Evolutionary conservation across 2,329 filamentous ascomycete species (phyloP).

Genomic region (Beauveria asiatica): DNA sequence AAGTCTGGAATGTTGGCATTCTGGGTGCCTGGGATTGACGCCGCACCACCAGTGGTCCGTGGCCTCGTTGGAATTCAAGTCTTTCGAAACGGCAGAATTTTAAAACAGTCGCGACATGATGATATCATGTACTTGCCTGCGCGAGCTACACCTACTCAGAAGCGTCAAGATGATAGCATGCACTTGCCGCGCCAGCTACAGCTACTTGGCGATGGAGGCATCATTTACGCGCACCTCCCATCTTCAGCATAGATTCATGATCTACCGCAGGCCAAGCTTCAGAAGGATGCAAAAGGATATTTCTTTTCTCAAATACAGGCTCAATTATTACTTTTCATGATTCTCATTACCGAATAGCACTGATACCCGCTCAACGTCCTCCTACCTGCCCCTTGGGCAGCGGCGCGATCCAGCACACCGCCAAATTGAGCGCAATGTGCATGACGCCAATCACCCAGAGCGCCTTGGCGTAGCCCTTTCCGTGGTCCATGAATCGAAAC

Average conservation of each 20-base stretch:
- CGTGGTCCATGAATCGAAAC: slow-evolving; percentile 65
- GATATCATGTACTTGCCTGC: not conserved
- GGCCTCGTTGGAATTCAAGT: not conserved
- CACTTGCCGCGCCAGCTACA: not conserved
- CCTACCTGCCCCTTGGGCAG: slow-evolving; percentile 40
- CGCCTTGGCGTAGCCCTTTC: slow-evolving; percentile 56
- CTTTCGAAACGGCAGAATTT: not conserved
- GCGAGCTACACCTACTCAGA: not conserved
- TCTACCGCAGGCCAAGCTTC: not conserved
- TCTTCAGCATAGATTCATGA: slow-evolving; percentile 8
- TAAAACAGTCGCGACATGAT: not conserved
- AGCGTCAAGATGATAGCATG: not conserved
- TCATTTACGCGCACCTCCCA: not conserved
- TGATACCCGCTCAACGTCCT: slow-evolving; percentile 7
- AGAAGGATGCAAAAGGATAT: no score
- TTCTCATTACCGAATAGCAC: slow-evolving; percentile 10
- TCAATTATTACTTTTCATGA: not conserved
- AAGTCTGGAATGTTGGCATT: no score
- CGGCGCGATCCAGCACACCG: slow-evolving; percentile 47
- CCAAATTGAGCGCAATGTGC: slow-evolving; percentile 59
- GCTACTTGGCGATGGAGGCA: not conserved
- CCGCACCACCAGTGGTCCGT: no score
- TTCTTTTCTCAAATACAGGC: not conserved
- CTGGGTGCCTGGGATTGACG: no score
- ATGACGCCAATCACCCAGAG: slow-evolving; percentile 81